Evolutionary conservation across 495 filamentous ascomycete genomes (phyloP).

Genomic region (Aspergillus bertholletiae): DNA sequence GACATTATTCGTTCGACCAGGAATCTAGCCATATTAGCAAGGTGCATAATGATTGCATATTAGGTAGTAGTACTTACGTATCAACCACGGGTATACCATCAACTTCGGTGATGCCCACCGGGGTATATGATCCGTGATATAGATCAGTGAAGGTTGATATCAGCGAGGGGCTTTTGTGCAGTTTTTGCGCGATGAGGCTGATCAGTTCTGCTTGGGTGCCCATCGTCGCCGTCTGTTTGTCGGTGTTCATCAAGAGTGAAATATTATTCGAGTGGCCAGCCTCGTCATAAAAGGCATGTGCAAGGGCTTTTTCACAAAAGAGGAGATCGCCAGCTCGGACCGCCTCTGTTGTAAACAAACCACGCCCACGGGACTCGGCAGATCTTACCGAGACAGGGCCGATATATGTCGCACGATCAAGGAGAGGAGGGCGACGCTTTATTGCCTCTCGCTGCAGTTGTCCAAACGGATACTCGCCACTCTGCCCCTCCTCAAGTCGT

Average conservation of each 20-base stretch:
- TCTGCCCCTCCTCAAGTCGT: slow-evolving; percentile 19
- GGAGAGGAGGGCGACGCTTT: slow-evolving; percentile 23
- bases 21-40: slow-evolving; percentile 26
- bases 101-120: slow-evolving; percentile 27
- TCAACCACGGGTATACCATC: slow-evolving; percentile 50
- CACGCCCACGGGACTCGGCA: slow-evolving; percentile 30
- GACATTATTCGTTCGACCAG: slow-evolving; percentile 41
- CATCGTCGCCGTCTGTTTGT: slow-evolving; percentile 21
- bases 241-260: slow-evolving; percentile 30
- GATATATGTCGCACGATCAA: slow-evolving; percentile 48
- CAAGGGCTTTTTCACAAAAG: slow-evolving; percentile 55
- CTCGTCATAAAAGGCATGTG: slow-evolving; percentile 21
- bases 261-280: not conserved
- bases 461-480: slow-evolving; percentile 43
- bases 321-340: slow-evolving; percentile 52
- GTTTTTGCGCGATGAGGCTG: slow-evolving; percentile 36
- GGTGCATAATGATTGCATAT: not conserved
- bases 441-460: slow-evolving; percentile 33
- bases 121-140: slow-evolving; percentile 36
- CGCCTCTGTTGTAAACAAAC: slow-evolving; percentile 45
- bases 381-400: slow-evolving; percentile 25
- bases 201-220: slow-evolving; percentile 38
- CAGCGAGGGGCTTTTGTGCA: slow-evolving; percentile 49
- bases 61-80: slow-evolving; percentile 28
- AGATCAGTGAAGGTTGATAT: slow-evolving; percentile 34